Evolutionary conservation across 2,329 filamentous ascomycete genomes (phyloP), one percentile per base, ranked within the genome.

Genomic region (Fusarium redolens): DNA sequence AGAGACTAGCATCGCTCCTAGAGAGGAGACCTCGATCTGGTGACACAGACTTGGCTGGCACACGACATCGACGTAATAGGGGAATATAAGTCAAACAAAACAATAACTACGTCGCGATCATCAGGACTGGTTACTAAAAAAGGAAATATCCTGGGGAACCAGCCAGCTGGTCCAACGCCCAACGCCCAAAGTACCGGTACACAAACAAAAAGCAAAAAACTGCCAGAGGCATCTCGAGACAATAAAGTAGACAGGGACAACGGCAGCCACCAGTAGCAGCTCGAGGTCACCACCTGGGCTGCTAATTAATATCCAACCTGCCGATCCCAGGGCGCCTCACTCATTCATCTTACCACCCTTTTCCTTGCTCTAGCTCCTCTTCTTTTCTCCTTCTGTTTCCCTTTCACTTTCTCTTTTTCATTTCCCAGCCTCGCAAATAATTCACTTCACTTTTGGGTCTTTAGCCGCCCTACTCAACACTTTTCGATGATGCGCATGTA

Each of bases 281-380:
- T 71, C 55, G 51, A 64, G 68, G 65, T 73, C 59, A 61, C 54
- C 41, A 63, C 61, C 55, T 52, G 55, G 44, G 11, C 31, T 38
- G 28, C 35, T 68, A 61, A 51, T 62, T 52, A 51, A 58, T 73
- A 55, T 58, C 62, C 40, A 71, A 56, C 52, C 59, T 38, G 69
- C 54, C 51, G 72, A 71, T 71, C 57, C 35, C 41, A 68, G 70
- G 62, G 67, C 71, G 58, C 67, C 71, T 73, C 71, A 74, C 66
- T 61, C 65, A 44, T 61, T 56, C 47, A 73, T 73, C 70, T 71
- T 61, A 67, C 71, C 62, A 52, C 43, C 54, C 54, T 50, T 65
- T 67, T 43, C 30, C 28, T 43, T 44, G 54, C 56, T 47, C 37
- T 61, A 45, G 43, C 33, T 71, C 57, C 43, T 58, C 51, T 38